These are phyloP conservation scores for Telopea speciosissima DNA, from an alignment of 177 flowering plant species.

Conservation along the genomic window DNA sequence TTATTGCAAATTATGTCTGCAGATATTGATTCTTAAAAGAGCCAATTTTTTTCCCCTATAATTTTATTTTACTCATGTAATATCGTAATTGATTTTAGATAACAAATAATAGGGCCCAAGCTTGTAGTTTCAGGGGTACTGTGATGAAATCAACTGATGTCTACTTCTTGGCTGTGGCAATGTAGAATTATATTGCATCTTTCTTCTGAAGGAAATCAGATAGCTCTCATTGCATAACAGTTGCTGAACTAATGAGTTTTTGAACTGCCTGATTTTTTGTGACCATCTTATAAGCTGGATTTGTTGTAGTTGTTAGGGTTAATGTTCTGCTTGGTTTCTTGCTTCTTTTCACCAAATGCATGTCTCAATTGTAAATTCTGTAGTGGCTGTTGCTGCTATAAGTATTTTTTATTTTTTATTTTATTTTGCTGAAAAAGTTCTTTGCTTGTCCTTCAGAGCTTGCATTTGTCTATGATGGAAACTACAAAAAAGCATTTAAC, in stretches of 20 bases:
- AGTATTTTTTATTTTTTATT: no score
- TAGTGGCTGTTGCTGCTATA: neutral
- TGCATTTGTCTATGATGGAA: no score
- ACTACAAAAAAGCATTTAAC: no score
- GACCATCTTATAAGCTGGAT: neutral
- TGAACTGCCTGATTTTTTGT: neutral
- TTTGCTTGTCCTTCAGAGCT: no score
- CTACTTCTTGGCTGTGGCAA: neutral
- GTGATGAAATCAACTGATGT: neutral
- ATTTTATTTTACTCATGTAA: neutral
- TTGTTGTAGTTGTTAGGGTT: neutral
- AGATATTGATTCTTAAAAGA: no score
- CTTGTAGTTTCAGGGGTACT: neutral
- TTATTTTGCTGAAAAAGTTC: no score
- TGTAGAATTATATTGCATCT: no score
- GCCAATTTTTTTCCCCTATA: no score
- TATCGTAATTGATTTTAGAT: neutral
- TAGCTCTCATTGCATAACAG: neutral
- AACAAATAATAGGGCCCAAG: neutral
- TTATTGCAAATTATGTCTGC: no score
- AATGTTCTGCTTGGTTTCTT: neutral
- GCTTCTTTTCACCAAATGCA: neutral
- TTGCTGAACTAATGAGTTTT: neutral
- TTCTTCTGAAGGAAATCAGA: neutral
- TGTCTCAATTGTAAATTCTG: neutral